Percentiles rank a stretch among this genome's conserved stretches.
Evolutionary conservation across 2,329 filamentous ascomycete species (phyloP).

Genomic region (Tothia fuscella): DNA sequence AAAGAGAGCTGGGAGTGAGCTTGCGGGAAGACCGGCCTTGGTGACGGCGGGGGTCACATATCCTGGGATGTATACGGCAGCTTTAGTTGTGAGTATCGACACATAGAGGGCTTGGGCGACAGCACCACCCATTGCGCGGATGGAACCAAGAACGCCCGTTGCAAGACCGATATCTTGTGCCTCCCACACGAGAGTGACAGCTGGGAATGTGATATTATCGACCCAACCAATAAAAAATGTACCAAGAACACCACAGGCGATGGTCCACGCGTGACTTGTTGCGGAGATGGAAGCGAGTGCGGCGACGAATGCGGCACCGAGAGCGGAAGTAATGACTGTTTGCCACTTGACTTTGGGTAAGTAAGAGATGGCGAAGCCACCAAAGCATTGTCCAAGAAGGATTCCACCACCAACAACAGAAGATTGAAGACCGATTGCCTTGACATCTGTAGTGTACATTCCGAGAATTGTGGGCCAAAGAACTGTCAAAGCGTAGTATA

Average conservation of each 20-base stretch:
- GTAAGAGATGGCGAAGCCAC: conserved; percentile 26
- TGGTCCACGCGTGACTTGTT: conserved; percentile 26
- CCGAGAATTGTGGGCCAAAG: conserved; percentile 35
- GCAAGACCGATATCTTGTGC: conserved; percentile 36
- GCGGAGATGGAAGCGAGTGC: conserved; percentile 20
- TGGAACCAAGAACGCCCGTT: conserved; percentile 33
- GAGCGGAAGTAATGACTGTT: conserved; percentile 20
- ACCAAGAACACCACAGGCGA: conserved; percentile 24
- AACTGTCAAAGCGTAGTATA: conserved; percentile 34
- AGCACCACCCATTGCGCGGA: conserved; percentile 29
- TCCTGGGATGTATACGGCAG: conserved; percentile 17
- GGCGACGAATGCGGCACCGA: conserved; percentile 25
- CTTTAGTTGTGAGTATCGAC: conserved; percentile 22
- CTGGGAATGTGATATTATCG: conserved; percentile 31
- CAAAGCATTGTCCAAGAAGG: conserved; percentile 29
- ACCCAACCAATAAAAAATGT: conserved; percentile 26
- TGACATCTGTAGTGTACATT: conserved; percentile 29
- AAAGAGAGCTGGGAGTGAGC: conserved; percentile 19
- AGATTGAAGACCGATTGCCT: conserved; percentile 31
- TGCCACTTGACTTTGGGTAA: conserved; percentile 27
- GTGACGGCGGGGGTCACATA: conserved; percentile 18
- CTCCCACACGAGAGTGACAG: conserved; percentile 34
- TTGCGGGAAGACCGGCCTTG: conserved; percentile 17
- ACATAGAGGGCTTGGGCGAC: conserved; percentile 27
- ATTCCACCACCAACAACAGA: conserved; percentile 31